phyloP scores from a whole-genome alignment of 2,329 filamentous ascomycete genomes.

The Exophiala viscosa region DNA sequence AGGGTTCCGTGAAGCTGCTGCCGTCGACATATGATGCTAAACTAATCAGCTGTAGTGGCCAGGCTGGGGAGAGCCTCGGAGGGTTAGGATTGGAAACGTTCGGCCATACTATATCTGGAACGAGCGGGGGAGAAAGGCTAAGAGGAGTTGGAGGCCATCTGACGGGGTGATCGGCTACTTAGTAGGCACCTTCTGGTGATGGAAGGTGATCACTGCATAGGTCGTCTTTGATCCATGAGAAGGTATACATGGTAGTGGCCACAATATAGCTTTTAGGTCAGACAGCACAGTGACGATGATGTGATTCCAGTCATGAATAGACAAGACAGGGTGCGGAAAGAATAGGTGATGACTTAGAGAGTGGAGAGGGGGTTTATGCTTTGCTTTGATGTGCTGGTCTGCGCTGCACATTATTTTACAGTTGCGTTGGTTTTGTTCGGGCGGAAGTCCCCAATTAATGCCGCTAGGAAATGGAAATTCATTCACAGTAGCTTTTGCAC shows the following conservation, averaged over 20 bases:
- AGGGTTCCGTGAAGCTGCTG: constrained; percentile 49
- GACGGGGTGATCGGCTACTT: background rate
- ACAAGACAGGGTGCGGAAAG: background rate
- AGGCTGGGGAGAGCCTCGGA: constrained; percentile 3
- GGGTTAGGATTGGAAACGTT: background rate
- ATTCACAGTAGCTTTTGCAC: constrained; percentile 8
- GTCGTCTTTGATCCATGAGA: too few relatives aligned
- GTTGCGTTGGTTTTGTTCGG: background rate
- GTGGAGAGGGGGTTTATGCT: background rate
- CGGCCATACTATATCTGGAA: constrained; percentile 5
- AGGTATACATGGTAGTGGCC: too few relatives aligned
- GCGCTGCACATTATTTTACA: background rate
- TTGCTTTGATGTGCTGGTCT: background rate
- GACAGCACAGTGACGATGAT: too few relatives aligned
- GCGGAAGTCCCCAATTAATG: constrained; percentile 12
- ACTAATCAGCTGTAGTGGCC: background rate
- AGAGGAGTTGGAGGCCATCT: background rate
- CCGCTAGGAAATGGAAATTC: constrained; percentile 24
- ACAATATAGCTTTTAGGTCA: too few relatives aligned
- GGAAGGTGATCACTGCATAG: too few relatives aligned
- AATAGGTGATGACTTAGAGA: background rate
- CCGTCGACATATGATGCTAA: constrained; percentile 40
- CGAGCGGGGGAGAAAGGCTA: constrained; percentile 2
- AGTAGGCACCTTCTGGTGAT: too few relatives aligned
- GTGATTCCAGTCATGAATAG: background rate